Evolutionary conservation across 495 filamentous ascomycete species (phyloP).

Genomic region (Oidiodendron maius): DNA sequence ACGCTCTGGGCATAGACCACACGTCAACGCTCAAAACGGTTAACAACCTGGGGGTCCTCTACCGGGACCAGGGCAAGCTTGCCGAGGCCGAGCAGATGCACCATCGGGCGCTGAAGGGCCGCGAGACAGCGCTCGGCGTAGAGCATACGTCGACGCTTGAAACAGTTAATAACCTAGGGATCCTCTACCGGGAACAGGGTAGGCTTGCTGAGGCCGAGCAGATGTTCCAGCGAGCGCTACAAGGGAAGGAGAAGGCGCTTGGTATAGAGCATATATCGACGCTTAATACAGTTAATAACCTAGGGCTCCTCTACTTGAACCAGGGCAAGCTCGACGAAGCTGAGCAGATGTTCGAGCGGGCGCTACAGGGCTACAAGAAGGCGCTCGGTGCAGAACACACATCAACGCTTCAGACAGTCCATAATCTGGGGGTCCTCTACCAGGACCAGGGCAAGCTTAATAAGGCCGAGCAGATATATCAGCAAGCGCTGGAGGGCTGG

Average conservation of each 20-base stretch:
- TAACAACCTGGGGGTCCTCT: too few relatives aligned
- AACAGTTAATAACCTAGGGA: too few relatives aligned
- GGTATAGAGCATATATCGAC: conserved; percentile 33
- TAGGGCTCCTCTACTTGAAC: too few relatives aligned
- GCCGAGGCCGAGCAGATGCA: conserved; percentile 28
- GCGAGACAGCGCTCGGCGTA: conserved; percentile 30
- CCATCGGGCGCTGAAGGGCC: conserved; percentile 24
- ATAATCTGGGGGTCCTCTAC: conserved; percentile 26
- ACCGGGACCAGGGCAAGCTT: conserved; percentile 16
- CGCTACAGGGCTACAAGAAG: too few relatives aligned
- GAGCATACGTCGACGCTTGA: too few relatives aligned
- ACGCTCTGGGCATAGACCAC: too few relatives aligned
- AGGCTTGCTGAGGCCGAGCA: conserved; percentile 22
- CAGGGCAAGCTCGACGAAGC: too few relatives aligned
- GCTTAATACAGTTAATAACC: too few relatives aligned
- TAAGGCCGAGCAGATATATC: conserved; percentile 27
- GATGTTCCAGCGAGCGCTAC: conserved; percentile 29
- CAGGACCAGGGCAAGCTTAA: conserved; percentile 19
- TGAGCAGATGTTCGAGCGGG: too few relatives aligned
- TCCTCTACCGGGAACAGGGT: conserved; percentile 24
- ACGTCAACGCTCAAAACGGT: too few relatives aligned
- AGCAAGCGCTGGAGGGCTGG: conserved; percentile 18
- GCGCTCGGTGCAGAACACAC: too few relatives aligned
- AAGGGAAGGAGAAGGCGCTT: conserved; percentile 30
- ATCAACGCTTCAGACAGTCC: conserved; percentile 29